A percentile compares a stretch with the other conserved stretches of the same genome.
Conservation (phyloP, 2,329 filamentous ascomycete genomes). For the Cytospora chrysosperma region DNA sequence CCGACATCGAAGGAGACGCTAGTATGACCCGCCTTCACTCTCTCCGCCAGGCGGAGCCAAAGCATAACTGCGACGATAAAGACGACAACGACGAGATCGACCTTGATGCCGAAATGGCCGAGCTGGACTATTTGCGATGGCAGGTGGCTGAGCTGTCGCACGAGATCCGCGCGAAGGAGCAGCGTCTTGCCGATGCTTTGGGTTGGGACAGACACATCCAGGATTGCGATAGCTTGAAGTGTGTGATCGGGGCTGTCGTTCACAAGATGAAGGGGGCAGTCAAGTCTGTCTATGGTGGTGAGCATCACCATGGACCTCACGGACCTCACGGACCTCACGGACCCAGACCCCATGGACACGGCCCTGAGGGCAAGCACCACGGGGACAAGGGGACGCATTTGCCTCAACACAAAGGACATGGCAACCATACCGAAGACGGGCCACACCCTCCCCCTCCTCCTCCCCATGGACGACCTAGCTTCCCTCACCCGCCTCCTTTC, state of each 20-base stretch:
- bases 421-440: constrained; percentile 28
- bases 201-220: constrained; percentile 30
- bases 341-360: constrained; percentile 27
- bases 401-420: constrained; percentile 25
- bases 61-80: constrained; percentile 23
- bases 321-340: constrained; percentile 18
- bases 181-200: constrained; percentile 38
- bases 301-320: constrained; percentile 23
- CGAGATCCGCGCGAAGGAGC: constrained; percentile 44
- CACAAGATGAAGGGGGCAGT: constrained; percentile 39
- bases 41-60: constrained; percentile 25
- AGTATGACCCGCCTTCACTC: constrained; percentile 32
- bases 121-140: constrained; percentile 43
- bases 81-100: constrained; percentile 30
- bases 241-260: constrained; percentile 41
- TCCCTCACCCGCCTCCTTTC: constrained; percentile 29
- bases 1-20: constrained; percentile 42
- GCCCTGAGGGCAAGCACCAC: constrained; percentile 25
- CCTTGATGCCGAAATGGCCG: constrained; percentile 43
- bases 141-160: constrained; percentile 43
- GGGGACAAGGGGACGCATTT: constrained; percentile 25
- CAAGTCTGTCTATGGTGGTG: constrained; percentile 33
- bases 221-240: constrained; percentile 44
- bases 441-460: constrained; percentile 28
- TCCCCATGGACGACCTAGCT: constrained; percentile 26